Conservation (phyloP, 805 yeast species). For the Geotrichum ghanense region DNA sequence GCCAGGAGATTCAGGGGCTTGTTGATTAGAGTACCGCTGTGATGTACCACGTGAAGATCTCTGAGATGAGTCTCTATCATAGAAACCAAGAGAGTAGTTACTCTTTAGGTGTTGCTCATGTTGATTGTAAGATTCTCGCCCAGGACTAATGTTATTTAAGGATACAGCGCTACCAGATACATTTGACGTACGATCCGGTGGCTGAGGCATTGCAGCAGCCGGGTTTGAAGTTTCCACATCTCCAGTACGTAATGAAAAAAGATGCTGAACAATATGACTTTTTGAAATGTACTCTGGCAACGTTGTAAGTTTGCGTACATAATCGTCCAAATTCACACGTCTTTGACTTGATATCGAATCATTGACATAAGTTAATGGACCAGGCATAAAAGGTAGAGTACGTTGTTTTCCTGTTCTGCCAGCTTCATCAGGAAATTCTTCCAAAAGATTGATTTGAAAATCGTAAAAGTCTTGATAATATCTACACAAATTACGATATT, state of each 20-base stretch:
- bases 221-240: conserved; percentile 39
- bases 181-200: conserved; percentile 12
- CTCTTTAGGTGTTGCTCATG: not conserved
- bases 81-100: not conserved
- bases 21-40: not conserved
- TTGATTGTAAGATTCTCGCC: not conserved
- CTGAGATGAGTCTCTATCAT: not conserved
- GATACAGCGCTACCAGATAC: not conserved
- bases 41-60: not conserved
- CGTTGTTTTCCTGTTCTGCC: conserved; percentile 74
- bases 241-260: conserved; percentile 59
- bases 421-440: conserved; percentile 83
- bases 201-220: conserved; percentile 24
- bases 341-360: conserved; percentile 55
- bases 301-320: conserved; percentile 46
- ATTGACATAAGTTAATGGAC: conserved; percentile 85
- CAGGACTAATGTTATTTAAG: not conserved
- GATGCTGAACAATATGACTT: conserved; percentile 51
- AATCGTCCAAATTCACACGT: conserved; percentile 42
- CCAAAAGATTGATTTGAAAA: conserved; percentile 73
- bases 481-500: conserved; percentile 61
- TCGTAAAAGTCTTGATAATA: conserved; percentile 95
- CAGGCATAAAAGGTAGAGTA: conserved; percentile 88
- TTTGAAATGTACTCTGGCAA: conserved; percentile 71
- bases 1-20: not conserved